Percentiles rank a stretch among this genome's conserved stretches.
Conservation (phyloP, 139 green algal genomes). For the Micractinium conductrix region DNA sequence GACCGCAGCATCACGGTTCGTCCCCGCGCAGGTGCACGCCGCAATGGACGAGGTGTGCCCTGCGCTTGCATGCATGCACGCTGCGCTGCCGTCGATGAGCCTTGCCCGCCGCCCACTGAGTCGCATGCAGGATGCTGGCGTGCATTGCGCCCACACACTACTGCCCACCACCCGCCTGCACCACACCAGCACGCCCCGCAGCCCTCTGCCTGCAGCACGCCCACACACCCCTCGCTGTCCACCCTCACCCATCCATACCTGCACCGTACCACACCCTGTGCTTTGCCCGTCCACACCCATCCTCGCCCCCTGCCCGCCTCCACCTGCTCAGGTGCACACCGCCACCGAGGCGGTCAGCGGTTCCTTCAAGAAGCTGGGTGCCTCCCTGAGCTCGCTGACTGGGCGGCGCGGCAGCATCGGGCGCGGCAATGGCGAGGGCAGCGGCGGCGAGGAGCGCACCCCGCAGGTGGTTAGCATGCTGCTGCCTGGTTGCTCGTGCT, state of each 20-base stretch:
- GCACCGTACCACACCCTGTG: too few relatives aligned
- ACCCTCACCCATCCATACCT: too few relatives aligned
- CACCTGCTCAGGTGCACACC: neutral
- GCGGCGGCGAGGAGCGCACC: neutral
- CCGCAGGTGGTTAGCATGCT: slow-evolving; percentile 17
- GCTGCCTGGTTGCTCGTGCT: too few relatives aligned
- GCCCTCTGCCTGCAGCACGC: neutral
- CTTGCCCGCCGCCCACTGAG: too few relatives aligned
- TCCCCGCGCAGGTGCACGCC: neutral
- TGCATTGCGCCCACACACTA: neutral
- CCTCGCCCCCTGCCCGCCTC: neutral
- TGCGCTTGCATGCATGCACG: neutral
- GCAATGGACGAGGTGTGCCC: neutral
- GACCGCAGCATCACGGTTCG: neutral
- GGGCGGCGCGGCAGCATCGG: neutral
- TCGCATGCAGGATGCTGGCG: too few relatives aligned
- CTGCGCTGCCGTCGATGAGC: too few relatives aligned
- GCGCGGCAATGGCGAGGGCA: neutral
- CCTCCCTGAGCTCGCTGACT: slow-evolving; percentile 7
- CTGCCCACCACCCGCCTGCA: neutral
- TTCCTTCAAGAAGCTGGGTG: slow-evolving; percentile 33
- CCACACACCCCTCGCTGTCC: neutral
- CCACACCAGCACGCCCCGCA: neutral
- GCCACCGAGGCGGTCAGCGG: slow-evolving; percentile 17
- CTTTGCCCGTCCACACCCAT: neutral